Evolutionary conservation across 1,284 basidiomycete genomes (phyloP), one percentile per base, ranked within the genome.

Genomic region (Xanthoconium separans): DNA sequence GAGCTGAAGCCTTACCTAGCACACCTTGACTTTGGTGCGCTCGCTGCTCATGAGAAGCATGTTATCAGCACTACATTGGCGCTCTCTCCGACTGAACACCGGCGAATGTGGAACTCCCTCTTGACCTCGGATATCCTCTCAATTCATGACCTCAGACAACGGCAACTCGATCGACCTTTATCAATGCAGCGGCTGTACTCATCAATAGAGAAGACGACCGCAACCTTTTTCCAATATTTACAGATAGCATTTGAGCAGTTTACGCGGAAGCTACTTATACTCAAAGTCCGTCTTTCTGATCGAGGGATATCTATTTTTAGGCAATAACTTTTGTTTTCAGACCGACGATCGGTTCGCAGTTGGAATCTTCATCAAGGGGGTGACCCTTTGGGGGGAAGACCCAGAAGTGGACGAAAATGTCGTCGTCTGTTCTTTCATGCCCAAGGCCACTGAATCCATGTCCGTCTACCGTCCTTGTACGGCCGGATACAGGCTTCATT

Each of bases 351-450:
- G 84, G 4, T 85, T 86, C 58, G 70, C 82, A 0, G 68, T 84
- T 24, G 83, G 81, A 0, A 77, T 87, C 12, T 85, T 86, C 63
- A 79, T 86, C 60, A 72, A 79, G 43, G 83, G 84, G 7, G 65
- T 76, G 4, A 75, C 84, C n/a, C 68, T 76, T 12, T 84, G 83
- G 83, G 79, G 82, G 51, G 83, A 84, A 60, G 84, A 86, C 51
- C 75, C 79, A 0, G 76, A 79, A 46, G 76, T 85, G 15, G 74
- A 77, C 49, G 70, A 82, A 20, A 82, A 84, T 49, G 77, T 87
- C 12, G 79, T 84, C 3, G 82, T 84, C 8, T 82, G 80, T 56
- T 79, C 83, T 0, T 85, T 86, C 63, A 75, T 85, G 75, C 77
- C 81, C 2, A 71, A 77, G 29, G 76, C 80, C 0, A 75, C 79